These are phyloP conservation scores for Fusarium euwallaceae DNA, from an alignment of 2,329 filamentous ascomycete genomes.

Conservation along the genomic window DNA sequence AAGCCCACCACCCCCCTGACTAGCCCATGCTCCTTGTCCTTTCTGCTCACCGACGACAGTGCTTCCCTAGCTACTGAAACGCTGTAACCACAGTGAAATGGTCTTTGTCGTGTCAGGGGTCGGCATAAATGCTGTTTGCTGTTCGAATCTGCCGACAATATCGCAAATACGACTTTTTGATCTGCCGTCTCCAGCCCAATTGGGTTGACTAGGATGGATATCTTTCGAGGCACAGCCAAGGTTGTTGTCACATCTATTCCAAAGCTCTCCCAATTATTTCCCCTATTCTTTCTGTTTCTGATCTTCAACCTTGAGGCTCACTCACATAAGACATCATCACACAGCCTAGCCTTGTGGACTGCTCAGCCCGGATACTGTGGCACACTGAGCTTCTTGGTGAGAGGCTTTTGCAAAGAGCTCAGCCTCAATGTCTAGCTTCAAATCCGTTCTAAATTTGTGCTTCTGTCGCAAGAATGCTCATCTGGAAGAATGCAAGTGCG, in stretches of 20 bases:
- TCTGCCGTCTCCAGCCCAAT: not conserved
- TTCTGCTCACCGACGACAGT: not conserved
- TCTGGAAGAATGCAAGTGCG: not conserved
- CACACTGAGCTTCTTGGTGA: not conserved
- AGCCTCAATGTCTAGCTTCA: not conserved
- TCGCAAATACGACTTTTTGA: not conserved
- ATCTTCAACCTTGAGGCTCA: not conserved
- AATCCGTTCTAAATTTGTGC: not conserved
- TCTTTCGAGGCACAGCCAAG: not conserved
- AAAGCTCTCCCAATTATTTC: not conserved
- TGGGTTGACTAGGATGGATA: not conserved
- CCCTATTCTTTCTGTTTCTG: not conserved
- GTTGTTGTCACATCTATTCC: not conserved
- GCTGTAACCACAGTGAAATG: not conserved
- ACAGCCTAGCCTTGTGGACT: not conserved
- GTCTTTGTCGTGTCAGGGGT: slow-evolving; percentile 2
- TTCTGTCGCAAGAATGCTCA: not conserved
- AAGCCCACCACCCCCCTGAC: not conserved
- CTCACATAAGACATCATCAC: not conserved
- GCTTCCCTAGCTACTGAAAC: slow-evolving; percentile 10
- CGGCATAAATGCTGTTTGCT: not conserved
- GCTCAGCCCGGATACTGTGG: not conserved
- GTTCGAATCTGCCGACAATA: not conserved
- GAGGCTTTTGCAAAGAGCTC: not conserved
- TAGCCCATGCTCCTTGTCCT: not conserved